These are phyloP conservation scores for Colletotrichum musicola DNA, from an alignment of 2,329 filamentous ascomycete genomes.

Conservation along the genomic window DNA sequence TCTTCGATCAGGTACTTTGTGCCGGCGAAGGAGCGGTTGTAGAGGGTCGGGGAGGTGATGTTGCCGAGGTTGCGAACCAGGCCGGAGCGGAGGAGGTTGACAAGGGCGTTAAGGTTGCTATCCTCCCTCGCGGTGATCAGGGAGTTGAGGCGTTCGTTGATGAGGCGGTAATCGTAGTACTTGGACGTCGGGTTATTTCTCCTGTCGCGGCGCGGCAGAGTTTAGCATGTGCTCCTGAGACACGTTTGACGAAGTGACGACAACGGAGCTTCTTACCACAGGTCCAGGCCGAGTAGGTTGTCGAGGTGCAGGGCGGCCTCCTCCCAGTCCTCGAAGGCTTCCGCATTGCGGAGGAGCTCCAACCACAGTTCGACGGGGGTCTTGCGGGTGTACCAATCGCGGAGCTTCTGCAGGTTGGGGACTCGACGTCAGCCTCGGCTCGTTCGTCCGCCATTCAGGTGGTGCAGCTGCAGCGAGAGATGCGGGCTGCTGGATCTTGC, in stretches of 20 bases:
- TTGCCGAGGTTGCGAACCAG: constrained; percentile 90
- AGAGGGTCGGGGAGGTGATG: constrained; percentile 84
- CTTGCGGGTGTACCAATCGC: constrained; percentile 75
- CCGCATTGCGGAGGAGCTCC: constrained; percentile 73
- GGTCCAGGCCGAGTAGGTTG: constrained; percentile 80
- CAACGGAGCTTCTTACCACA: constrained; percentile 69
- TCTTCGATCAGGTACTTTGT: constrained; percentile 93
- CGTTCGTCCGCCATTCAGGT: not conserved
- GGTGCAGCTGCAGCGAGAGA: constrained; percentile 1
- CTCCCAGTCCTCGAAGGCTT: constrained; percentile 87
- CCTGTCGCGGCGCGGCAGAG: constrained; percentile 59
- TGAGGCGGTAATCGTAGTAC: constrained; percentile 88
- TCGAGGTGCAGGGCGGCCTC: constrained; percentile 87
- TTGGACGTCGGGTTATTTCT: constrained; percentile 84
- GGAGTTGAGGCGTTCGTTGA: constrained; percentile 80
- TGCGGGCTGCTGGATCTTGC: no score
- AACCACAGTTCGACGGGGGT: constrained; percentile 75
- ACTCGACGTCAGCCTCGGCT: constrained; percentile 24
- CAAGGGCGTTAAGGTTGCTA: constrained; percentile 79
- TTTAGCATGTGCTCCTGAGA: constrained; percentile 37
- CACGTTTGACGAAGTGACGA: not conserved
- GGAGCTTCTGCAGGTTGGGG: constrained; percentile 68
- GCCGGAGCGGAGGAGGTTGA: constrained; percentile 84
- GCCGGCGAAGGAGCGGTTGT: constrained; percentile 86
- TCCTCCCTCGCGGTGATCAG: constrained; percentile 77